Evolutionary conservation across 2,329 filamentous ascomycete genomes (phyloP).

Genomic region (Trichophyton simii): DNA sequence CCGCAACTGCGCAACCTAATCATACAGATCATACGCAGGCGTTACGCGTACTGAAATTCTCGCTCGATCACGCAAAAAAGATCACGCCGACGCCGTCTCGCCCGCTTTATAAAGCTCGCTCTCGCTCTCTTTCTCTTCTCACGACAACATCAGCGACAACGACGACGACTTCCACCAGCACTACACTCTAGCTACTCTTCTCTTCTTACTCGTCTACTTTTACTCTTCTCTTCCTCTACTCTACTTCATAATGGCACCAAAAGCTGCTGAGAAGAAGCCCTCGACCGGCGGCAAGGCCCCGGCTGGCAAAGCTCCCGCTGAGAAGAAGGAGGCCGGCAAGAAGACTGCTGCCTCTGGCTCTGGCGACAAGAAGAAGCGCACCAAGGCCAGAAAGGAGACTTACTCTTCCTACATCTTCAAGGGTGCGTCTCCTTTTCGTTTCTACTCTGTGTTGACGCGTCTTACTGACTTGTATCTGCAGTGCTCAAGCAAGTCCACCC

Average conservation of each 20-base stretch:
- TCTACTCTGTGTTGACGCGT: no score
- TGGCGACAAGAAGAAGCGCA: slow-evolving; percentile 99
- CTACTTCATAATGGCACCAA: slow-evolving; percentile 66
- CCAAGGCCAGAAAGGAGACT: slow-evolving; percentile 99
- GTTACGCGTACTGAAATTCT: slow-evolving; percentile 36
- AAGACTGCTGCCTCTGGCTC: slow-evolving; percentile 76
- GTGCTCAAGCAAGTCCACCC: slow-evolving; percentile 99
- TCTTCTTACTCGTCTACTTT: slow-evolving; percentile 12
- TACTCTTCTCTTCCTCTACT: not conserved
- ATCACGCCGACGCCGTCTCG: slow-evolving; percentile 30
- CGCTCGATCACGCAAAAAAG: slow-evolving; percentile 31
- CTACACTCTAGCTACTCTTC: slow-evolving; percentile 7
- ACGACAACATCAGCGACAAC: no score
- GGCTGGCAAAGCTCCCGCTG: slow-evolving; percentile 65
- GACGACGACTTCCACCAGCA: slow-evolving; percentile 9
- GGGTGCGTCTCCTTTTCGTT: no score
- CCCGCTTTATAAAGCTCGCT: slow-evolving; percentile 12
- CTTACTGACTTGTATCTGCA: slow-evolving; percentile 30
- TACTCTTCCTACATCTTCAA: slow-evolving; percentile 99
- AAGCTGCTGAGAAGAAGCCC: slow-evolving; percentile 97
- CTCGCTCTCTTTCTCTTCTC: slow-evolving; percentile 22
- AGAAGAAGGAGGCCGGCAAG: slow-evolving; percentile 99
- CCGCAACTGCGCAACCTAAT: slow-evolving; percentile 15
- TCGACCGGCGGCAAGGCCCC: slow-evolving; percentile 83
- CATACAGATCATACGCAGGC: slow-evolving; percentile 35